phyloP scores from a whole-genome alignment of 1,284 basidiomycete genomes.

The Trichosporon sp. region DNA sequence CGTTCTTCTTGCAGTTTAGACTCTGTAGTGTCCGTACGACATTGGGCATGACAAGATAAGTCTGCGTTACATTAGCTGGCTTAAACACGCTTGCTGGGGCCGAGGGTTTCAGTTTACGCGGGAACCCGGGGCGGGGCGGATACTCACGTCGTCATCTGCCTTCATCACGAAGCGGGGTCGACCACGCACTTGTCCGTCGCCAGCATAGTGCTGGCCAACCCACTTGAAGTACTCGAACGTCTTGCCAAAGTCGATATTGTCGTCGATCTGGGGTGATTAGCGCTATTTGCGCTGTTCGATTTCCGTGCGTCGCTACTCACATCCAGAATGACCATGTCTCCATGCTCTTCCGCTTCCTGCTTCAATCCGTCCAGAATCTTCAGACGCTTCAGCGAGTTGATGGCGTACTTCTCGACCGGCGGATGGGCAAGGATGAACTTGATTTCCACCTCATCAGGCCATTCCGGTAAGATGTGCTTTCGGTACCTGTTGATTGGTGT shows the following conservation, averaged over 20 bases:
- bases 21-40: constrained; percentile 52
- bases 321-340: constrained; percentile 56
- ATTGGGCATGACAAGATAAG: constrained; percentile 57
- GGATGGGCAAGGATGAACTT: constrained; percentile 57
- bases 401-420: background rate
- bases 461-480: constrained; percentile 49
- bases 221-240: constrained; percentile 58
- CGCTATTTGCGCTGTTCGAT: background rate
- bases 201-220: constrained; percentile 52
- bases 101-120: background rate
- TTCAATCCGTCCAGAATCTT: constrained; percentile 28
- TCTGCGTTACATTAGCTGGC: constrained; percentile 37
- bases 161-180: constrained; percentile 58
- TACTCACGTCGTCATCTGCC: constrained; percentile 57
- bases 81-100: background rate
- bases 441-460: constrained; percentile 49
- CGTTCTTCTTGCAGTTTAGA: constrained; percentile 54
- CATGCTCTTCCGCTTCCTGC: constrained; percentile 49
- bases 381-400: constrained; percentile 14
- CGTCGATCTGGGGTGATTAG: constrained; percentile 45
- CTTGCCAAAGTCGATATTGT: constrained; percentile 58
- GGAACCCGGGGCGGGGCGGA: background rate
- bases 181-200: constrained; percentile 49
- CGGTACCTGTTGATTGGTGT: constrained; percentile 42
- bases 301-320: constrained; percentile 34